These are phyloP conservation scores for Cyberlindnera sargentensis DNA, from an alignment of 805 yeast genomes.

Conservation along the genomic window DNA sequence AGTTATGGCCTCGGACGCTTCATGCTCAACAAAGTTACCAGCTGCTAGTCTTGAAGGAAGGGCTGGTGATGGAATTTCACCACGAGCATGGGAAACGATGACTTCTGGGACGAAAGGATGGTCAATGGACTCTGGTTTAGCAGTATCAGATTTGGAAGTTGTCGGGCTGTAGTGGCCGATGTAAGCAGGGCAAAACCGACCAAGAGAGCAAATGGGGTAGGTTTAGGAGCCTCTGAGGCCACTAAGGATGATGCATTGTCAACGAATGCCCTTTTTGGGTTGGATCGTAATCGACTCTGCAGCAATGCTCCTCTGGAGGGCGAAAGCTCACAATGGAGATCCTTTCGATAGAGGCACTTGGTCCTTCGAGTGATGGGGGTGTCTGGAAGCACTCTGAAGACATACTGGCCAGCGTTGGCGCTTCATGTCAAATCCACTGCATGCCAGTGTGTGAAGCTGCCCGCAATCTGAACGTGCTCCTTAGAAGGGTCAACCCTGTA, in stretches of 20 bases:
- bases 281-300: constrained; percentile 24
- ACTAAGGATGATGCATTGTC: neutral
- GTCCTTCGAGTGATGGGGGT: constrained; percentile 7
- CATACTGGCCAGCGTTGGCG: constrained; percentile 1
- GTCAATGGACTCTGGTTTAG: constrained; percentile 1
- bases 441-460: constrained; percentile 31
- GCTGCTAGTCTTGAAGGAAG: neutral
- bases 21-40: neutral
- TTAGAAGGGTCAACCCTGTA: constrained; percentile 10
- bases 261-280: constrained; percentile 11
- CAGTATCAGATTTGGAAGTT: neutral
- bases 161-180: neutral
- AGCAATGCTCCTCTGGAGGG: constrained; percentile 1
- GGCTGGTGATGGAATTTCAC: neutral
- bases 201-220: neutral
- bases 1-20: neutral
- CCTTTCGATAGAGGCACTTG: neutral
- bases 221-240: constrained; percentile 1
- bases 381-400: constrained; percentile 8
- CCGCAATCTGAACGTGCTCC: constrained; percentile 28
- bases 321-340: constrained; percentile 5
- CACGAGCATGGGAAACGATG: constrained; percentile 1
- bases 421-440: constrained; percentile 13
- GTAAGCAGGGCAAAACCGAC: neutral
- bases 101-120: neutral